phyloP scores from a whole-genome alignment of 208 protist species.

The Trypanosoma platydactyli region DNA sequence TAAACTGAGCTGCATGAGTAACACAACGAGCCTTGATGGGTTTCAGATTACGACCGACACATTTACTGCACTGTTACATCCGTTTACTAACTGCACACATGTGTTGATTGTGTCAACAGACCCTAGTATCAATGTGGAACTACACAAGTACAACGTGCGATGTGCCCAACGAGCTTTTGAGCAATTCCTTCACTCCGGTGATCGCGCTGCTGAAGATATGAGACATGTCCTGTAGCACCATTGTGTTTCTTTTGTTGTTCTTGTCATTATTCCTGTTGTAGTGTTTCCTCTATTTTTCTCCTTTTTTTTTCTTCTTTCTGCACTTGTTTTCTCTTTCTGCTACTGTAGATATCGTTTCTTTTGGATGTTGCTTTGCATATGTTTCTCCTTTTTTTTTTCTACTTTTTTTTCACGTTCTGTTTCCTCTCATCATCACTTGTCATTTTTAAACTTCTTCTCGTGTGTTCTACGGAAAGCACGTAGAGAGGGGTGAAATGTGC shows the following conservation, averaged over 20 bases:
- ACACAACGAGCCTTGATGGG: constrained; percentile 76
- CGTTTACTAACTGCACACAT: constrained; percentile 86
- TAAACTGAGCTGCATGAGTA: constrained; percentile 92
- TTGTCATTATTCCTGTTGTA: background rate
- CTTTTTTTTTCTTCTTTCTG: constrained; percentile 3
- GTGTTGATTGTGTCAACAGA: constrained; percentile 84
- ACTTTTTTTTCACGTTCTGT: background rate
- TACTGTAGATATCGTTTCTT: background rate
- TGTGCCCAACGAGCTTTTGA: constrained; percentile 58
- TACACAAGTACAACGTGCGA: constrained; percentile 81
- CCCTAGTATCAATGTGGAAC: constrained; percentile 63
- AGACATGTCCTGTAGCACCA: constrained; percentile 64
- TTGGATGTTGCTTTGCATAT: background rate
- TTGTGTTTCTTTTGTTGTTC: background rate
- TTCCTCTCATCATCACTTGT: constrained; percentile 9
- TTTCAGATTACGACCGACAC: constrained; percentile 68
- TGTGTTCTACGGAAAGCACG: too few relatives aligned
- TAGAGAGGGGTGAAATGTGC: background rate
- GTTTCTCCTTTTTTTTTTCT: background rate
- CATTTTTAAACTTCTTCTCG: background rate
- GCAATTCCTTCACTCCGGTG: constrained; percentile 69
- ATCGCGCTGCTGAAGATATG: constrained; percentile 73
- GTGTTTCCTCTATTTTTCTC: background rate
- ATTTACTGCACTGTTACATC: constrained; percentile 80
- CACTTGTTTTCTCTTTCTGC: background rate